Conservation (phyloP, 1,284 basidiomycete species). For the Meira miltonrushii region DNA sequence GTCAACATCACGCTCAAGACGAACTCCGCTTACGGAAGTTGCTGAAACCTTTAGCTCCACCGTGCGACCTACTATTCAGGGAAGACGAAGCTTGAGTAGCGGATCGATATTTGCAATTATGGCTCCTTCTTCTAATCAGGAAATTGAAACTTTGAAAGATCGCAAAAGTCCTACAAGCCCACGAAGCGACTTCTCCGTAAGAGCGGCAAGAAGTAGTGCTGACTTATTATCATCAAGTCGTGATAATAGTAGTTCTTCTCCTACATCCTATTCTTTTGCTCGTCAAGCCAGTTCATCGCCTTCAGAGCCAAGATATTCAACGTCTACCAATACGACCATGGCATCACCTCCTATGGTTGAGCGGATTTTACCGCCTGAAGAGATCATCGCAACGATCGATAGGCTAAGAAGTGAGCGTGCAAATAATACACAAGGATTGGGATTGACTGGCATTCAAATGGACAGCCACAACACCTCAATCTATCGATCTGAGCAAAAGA, state of each 20-base stretch:
- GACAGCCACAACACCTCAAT: too few species aligned
- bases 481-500: too few species aligned
- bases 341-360: conserved; percentile 17
- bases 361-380: conserved; percentile 32
- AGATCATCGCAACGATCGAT: conserved; percentile 30
- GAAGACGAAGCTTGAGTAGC: not conserved
- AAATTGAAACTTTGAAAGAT: too few species aligned
- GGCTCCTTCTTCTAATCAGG: too few species aligned
- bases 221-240: not conserved
- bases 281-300: not conserved
- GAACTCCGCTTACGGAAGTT: not conserved
- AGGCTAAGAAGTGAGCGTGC: conserved; percentile 13
- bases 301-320: not conserved
- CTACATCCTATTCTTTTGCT: not conserved
- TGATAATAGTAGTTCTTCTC: not conserved
- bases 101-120: not conserved
- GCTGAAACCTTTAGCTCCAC: not conserved
- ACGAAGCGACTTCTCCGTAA: too few species aligned
- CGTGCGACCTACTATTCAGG: not conserved
- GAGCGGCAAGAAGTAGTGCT: not conserved
- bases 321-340: too few species aligned
- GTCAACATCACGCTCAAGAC: not conserved
- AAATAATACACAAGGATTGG: too few species aligned
- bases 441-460: too few species aligned
- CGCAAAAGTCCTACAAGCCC: too few species aligned